These are phyloP conservation scores for Acrocalymma vagum DNA, from an alignment of 2,329 filamentous ascomycete genomes.

Conservation along the genomic window DNA sequence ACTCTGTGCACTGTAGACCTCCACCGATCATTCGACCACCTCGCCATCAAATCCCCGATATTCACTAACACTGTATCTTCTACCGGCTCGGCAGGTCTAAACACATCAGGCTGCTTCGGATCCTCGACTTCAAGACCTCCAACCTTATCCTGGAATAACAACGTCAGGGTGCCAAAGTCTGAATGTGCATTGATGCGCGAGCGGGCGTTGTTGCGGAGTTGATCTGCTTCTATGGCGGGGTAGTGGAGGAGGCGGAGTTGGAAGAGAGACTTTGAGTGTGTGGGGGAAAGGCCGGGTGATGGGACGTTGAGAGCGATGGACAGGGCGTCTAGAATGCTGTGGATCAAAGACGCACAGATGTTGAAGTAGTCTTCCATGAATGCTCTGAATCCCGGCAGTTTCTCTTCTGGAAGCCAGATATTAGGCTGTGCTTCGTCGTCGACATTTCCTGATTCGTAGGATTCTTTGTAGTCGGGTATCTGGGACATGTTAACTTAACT, in stretches of 20 bases:
- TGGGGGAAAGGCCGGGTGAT: conserved; percentile 23
- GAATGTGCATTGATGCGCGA: conserved; percentile 52
- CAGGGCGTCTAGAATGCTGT: conserved; percentile 35
- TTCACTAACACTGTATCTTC: conserved; percentile 48
- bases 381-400: conserved; percentile 48
- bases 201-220: conserved; percentile 31
- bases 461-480: conserved; percentile 44
- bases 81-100: conserved; percentile 38
- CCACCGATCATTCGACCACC: conserved; percentile 49
- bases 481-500: neutral
- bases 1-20: conserved; percentile 51
- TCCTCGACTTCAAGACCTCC: conserved; percentile 51
- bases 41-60: conserved; percentile 50
- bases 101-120: conserved; percentile 33
- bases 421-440: conserved; percentile 44
- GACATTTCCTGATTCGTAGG: conserved; percentile 41
- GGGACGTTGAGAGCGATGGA: conserved; percentile 30
- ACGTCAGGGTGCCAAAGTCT: conserved; percentile 52
- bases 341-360: conserved; percentile 26
- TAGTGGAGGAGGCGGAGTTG: conserved; percentile 51
- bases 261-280: conserved; percentile 37
- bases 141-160: conserved; percentile 53
- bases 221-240: conserved; percentile 36
- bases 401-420: conserved; percentile 50
- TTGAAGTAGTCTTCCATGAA: conserved; percentile 39